phyloP scores from a whole-genome alignment of 1,284 basidiomycete species.

The Irpex sp. region DNA sequence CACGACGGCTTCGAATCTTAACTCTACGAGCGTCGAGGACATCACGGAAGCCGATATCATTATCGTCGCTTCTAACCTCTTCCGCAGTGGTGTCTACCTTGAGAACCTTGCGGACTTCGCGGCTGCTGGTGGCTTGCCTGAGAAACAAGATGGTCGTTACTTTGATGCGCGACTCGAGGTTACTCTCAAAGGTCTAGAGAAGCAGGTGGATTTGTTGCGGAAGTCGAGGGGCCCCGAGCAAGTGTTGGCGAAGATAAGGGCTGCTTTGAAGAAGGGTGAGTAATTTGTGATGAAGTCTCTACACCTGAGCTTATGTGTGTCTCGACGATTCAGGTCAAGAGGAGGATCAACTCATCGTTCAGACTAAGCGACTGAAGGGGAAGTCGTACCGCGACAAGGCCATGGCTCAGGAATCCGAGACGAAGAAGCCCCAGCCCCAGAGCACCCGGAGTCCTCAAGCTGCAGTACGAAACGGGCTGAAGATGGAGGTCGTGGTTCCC shows the following conservation, averaged over 20 bases:
- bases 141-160: constrained; percentile 72
- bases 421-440: constrained; percentile 14
- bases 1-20: constrained; percentile 69
- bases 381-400: constrained; percentile 60
- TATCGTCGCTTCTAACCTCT: constrained; percentile 82
- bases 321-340: constrained; percentile 32
- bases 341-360: constrained; percentile 40
- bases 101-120: constrained; percentile 70
- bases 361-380: constrained; percentile 69
- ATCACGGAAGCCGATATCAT: constrained; percentile 83
- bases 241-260: constrained; percentile 58
- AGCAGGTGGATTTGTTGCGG: constrained; percentile 59
- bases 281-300: neutral
- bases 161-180: constrained; percentile 77
- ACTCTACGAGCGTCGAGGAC: constrained; percentile 69
- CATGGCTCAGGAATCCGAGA: constrained; percentile 22
- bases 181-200: constrained; percentile 49
- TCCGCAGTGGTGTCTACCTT: constrained; percentile 74
- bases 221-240: constrained; percentile 49
- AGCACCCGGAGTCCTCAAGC: constrained; percentile 21
- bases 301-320: neutral
- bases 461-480: constrained; percentile 34
- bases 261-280: constrained; percentile 53
- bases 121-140: constrained; percentile 59
- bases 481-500: constrained; percentile 50